Conservation (phyloP, 306 rosid genomes). For the Dalbergia oliveri region DNA sequence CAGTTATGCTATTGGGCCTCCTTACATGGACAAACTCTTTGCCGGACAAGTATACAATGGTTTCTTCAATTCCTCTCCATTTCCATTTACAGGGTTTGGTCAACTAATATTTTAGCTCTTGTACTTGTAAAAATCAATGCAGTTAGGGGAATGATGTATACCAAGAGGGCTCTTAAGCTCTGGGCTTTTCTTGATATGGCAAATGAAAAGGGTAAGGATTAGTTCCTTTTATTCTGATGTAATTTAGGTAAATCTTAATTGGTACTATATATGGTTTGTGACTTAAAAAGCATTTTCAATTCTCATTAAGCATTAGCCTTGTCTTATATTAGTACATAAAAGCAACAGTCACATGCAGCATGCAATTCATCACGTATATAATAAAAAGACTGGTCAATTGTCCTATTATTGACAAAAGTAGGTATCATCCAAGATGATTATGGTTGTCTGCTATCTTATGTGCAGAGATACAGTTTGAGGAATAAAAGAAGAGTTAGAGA, state of each 20-base stretch:
- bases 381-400: too few species aligned
- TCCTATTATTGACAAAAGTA: too few species aligned
- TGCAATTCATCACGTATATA: constrained; percentile 22
- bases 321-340: constrained; percentile 3
- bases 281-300: too few species aligned
- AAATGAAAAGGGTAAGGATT: constrained; percentile 70
- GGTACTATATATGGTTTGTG: too few species aligned
- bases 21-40: constrained; percentile 92
- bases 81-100: constrained; percentile 33
- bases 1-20: constrained; percentile 98
- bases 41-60: constrained; percentile 78
- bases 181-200: constrained; percentile 99
- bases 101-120: constrained; percentile 35
- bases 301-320: too few species aligned
- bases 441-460: constrained; percentile 39
- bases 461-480: constrained; percentile 91
- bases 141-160: constrained; percentile 99
- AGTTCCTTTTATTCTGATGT: constrained; percentile 32
- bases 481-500: constrained; percentile 87
- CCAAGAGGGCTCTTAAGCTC: constrained; percentile 92
- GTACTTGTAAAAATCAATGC: constrained; percentile 51
- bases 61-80: constrained; percentile 26
- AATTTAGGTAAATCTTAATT: too few species aligned
- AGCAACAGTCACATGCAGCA: background rate
- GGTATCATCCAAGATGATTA: too few species aligned